Base-by-base conservation (phyloP, 148 eudicot genomes). In the Camellia lanceoleosa region DNA sequence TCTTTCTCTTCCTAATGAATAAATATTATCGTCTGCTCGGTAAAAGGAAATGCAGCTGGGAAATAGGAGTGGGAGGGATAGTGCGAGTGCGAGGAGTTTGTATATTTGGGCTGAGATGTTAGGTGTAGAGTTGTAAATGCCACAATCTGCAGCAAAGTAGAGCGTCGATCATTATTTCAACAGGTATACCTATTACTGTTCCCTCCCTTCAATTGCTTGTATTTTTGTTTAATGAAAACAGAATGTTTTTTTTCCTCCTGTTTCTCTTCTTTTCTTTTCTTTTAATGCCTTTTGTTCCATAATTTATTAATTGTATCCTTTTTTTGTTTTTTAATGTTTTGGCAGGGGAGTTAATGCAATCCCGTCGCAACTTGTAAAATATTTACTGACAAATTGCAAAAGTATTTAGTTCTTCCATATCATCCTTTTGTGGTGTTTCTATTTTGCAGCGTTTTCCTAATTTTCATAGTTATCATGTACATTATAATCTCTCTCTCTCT, bases 101-200 rank as follows among this genome's bases (percentile, higher is more conserved):
- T 72, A 72, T 20, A 72, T 72, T 19, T 52, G 61, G 44, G 46
- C n/a, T 11, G 60, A 20, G 46, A 11, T 5, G 7, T 78, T 30
- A 52, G 73, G 8, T n/a, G 64, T 19, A 76, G 73, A 67, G 80
- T 11, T 78, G 80, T 78, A 68, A 78, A 68, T 38, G 49, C 10
- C 62, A 5, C 65, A 78, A 68, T 78, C 19, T 52, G 80, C 54
- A 18, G 54, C 59, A 68, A 23, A 41, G 49, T 68, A 55, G 65
- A 42, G 23, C 51, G 30, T 3, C n/a, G 5, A 9, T 4, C 58
- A n/a, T 41, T 49, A 49, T 49, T 49, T 49, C 20, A 38, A 3
- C 20, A 76, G 79, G 71, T 63, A 77, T 49, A 7, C 58, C 12
- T 43, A 52, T 15, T 73, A 12, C 61, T 14, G 15, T 62, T 62